phyloP scores from a whole-genome alignment of 176 grass and related monocot genomes.

The Cenchrus purpureus region DNA sequence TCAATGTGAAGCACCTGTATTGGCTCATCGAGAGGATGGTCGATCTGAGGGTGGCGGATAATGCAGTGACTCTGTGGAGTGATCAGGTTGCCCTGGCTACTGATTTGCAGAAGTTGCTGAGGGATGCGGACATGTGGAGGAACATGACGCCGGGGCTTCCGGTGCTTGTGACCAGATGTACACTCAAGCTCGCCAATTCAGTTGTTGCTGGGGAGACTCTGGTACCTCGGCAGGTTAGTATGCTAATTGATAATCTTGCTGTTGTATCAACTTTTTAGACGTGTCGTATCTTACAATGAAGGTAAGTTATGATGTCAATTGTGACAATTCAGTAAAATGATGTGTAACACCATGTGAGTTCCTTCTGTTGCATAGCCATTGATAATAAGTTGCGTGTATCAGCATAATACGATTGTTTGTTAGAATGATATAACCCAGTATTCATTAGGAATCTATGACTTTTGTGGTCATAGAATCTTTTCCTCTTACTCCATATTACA shows the following conservation, averaged over 20 bases:
- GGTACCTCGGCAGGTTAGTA: constrained; percentile 76
- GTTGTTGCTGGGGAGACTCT: constrained; percentile 68
- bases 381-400: background rate
- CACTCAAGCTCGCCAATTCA: constrained; percentile 66
- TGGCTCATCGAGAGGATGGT: constrained; percentile 97
- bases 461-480: background rate
- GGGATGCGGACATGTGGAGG: constrained; percentile 82
- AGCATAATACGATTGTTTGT: constrained; percentile 12
- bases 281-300: background rate
- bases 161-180: constrained; percentile 65
- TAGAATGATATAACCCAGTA: constrained; percentile 8
- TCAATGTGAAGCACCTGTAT: constrained; percentile 70
- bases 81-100: constrained; percentile 67
- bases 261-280: background rate
- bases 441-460: background rate
- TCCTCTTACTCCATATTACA: background rate
- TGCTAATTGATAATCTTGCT: constrained; percentile 4
- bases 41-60: constrained; percentile 68
- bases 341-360: constrained; percentile 2
- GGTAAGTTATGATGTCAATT: background rate
- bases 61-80: constrained; percentile 68
- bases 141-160: constrained; percentile 89
- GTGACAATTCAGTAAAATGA: background rate
- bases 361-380: constrained; percentile 2
- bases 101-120: constrained; percentile 77